Evolutionary conservation across 352 stramenopile genomes (phyloP).

Genomic region (Globisporangium recalcitrans): DNA sequence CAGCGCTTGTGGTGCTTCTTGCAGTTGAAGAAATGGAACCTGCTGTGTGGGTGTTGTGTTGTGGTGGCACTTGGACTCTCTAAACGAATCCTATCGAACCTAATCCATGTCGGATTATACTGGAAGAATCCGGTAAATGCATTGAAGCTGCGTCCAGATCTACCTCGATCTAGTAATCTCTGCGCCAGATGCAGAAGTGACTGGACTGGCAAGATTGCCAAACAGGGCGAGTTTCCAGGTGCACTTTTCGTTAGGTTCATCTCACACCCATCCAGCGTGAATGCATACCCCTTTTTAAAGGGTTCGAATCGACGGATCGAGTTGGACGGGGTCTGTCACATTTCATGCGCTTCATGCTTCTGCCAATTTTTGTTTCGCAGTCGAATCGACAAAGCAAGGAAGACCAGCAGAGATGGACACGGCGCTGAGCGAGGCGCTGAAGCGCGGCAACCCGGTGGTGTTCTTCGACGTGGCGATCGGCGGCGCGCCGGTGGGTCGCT

Average conservation of each 20-base stretch:
- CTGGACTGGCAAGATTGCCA: too few species aligned
- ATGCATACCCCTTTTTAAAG: neutral
- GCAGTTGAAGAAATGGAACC: neutral
- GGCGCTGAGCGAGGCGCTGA: constrained; percentile 87
- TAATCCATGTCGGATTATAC: too few species aligned
- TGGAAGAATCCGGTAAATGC: too few species aligned
- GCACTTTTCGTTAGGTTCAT: constrained; percentile 1
- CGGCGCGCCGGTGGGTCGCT: constrained; percentile 76
- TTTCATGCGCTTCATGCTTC: neutral
- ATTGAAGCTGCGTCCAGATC: too few species aligned
- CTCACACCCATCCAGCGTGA: neutral
- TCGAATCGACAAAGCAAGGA: neutral
- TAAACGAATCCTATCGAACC: too few species aligned
- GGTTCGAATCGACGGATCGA: neutral
- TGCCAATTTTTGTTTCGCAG: neutral
- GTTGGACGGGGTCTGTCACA: neutral
- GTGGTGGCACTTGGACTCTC: too few species aligned
- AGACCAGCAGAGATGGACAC: constrained; percentile 69
- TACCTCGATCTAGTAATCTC: too few species aligned
- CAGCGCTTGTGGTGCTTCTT: neutral
- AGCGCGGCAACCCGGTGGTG: constrained; percentile 91
- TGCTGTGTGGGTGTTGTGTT: too few species aligned
- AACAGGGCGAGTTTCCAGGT: too few species aligned
- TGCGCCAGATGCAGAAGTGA: too few species aligned
- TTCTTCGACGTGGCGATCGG: constrained; percentile 95